Evolutionary conservation across 2,329 filamentous ascomycete species (phyloP), one percentile per base, ranked within the genome.

Genomic region (Lithohypha guttulata): DNA sequence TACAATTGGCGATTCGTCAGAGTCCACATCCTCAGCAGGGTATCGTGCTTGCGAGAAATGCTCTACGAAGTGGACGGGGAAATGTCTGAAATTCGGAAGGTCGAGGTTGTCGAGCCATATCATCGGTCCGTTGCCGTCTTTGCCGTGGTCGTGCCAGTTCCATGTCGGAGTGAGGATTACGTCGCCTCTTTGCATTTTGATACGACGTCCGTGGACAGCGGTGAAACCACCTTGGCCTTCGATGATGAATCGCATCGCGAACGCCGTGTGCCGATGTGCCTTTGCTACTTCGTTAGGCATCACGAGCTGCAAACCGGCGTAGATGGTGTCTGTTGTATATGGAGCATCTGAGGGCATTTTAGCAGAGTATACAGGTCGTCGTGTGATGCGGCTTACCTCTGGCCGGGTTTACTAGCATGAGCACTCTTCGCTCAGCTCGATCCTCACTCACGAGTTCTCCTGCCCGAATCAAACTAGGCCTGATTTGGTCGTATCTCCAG

Each of bases 101-200:
- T 76, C 69, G 1, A 77, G 52, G 3, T 65, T 69, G 49, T 76
- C 73, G 1, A 77, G 58, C 73, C 73, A 77, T 19, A 77, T 66
- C 52, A 75, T 68, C 0, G 70, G 69, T 1, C 60, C 60, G 1
- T 60, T 58, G 6, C 70, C 67, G 41, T 76, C 70, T 33, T 75
- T 75, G 2, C 73, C 73, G 41, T 77, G 72, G 43, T 76, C 73
- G 43, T 75, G 72, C 63, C 69, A 76, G 49, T 73, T 68, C 72
- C 72, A 76, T 0, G 63, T 67, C 0, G 71, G 73, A 0, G 73
- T 77, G 1, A 75, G 54, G 10, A 76, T 69, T 1, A 76, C 68
- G 45, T 76, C 72, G 6, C 71, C 71, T 2, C 64, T 59, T 14
- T 60, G 50, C 52, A 77, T 69, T 2, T 59, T 55, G 46, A 77